phyloP scores from a whole-genome alignment of 805 yeast species.

The Lipomyces spencermartinsiae region DNA sequence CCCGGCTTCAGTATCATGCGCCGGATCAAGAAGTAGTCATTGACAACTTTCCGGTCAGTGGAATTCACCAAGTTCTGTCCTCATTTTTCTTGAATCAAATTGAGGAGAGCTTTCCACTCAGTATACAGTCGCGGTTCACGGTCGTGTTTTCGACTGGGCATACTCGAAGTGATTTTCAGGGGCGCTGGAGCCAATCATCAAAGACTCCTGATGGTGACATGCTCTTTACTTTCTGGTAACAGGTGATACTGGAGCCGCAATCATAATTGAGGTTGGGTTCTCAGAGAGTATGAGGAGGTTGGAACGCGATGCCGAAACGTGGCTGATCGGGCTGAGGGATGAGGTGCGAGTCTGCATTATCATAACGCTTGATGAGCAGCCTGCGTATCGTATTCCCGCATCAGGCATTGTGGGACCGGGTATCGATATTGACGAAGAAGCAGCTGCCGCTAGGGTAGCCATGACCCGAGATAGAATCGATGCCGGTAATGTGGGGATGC shows the following conservation, averaged over 20 bases:
- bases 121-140: not conserved
- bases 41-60: not conserved
- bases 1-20: not conserved
- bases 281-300: not conserved
- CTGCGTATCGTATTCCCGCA: not conserved
- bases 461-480: not conserved
- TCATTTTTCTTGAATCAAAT: not conserved
- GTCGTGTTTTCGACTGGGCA: not conserved
- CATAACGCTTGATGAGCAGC: not conserved
- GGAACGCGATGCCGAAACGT: not conserved
- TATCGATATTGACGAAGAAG: not conserved
- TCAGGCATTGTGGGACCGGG: not conserved
- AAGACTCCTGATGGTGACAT: not conserved
- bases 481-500: not conserved
- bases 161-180: not conserved
- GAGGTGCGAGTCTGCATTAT: not conserved
- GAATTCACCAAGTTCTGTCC: not conserved
- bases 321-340: constrained; percentile 6
- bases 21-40: not conserved
- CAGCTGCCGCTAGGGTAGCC: not conserved
- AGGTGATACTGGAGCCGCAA: not conserved
- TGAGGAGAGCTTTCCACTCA: not conserved
- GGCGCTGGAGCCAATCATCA: not conserved
- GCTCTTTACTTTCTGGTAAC: not conserved
- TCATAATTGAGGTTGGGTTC: not conserved